Evolutionary conservation across 208 protist genomes (phyloP).

Genomic region (Acanthamoeba castellanii): DNA sequence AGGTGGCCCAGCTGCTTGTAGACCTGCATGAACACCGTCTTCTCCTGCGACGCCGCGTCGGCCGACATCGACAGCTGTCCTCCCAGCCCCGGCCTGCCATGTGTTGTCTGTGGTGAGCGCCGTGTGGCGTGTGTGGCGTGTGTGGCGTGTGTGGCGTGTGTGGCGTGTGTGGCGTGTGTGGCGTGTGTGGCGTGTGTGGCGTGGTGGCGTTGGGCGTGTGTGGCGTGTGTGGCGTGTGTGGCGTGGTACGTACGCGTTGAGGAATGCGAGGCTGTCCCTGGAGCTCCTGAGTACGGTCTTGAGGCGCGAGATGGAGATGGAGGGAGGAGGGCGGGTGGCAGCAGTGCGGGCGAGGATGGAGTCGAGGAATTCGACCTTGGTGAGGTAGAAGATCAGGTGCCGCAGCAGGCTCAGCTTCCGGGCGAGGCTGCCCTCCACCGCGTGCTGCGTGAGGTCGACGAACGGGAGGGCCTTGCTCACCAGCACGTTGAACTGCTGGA

Average conservation of each 20-base stretch:
- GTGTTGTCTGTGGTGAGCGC: no score
- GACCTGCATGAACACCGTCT: slow-evolving; percentile 48
- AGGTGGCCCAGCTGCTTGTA: slow-evolving; percentile 21
- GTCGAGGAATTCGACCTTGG: slow-evolving; percentile 31
- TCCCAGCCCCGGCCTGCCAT: background rate
- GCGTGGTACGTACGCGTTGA: background rate
- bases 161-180: no score
- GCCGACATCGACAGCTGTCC: background rate
- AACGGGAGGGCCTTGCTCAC: slow-evolving; percentile 39
- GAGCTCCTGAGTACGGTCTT: slow-evolving; percentile 21
- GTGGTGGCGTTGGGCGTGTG: no score
- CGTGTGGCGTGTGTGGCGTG: no score
- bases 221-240: no score
- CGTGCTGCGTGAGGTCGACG: background rate
- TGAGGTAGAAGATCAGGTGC: slow-evolving; percentile 34
- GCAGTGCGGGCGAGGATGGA: slow-evolving; percentile 21
- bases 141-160: no score
- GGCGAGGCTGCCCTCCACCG: slow-evolving; percentile 4
- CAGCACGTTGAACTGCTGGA: slow-evolving; percentile 28
- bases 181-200: no score
- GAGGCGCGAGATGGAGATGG: slow-evolving; percentile 36
- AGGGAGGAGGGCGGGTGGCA: background rate
- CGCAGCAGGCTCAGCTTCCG: background rate
- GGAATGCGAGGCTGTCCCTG: background rate
- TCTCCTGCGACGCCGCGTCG: slow-evolving; percentile 10